Base-by-base conservation (phyloP, 2,329 filamentous ascomycete genomes). In the Trichoderma sp. region DNA sequence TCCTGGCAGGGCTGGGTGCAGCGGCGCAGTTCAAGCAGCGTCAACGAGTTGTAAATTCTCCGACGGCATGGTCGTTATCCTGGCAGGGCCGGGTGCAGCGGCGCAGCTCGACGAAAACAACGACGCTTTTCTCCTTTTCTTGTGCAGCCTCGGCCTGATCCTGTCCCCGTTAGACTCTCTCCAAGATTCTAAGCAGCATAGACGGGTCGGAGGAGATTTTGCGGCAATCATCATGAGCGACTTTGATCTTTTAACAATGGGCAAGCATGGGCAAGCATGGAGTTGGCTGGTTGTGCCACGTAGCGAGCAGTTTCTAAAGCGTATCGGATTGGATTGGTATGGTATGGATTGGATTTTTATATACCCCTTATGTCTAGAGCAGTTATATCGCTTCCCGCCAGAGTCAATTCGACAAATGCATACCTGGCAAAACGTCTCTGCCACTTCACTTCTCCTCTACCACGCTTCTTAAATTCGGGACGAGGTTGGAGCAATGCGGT, bases 1-100 rank as follows among this genome's bases (percentile, higher is more conserved):
- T 60, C 57, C 45, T 51, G 57, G 45, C 57, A 60, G 57, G 57
- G 57, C 41, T 45, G 56, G 56, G 56, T 59, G 56, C 56, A 59
- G 56, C 56, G 56, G 44, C 56, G 56, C 24, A 59, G 56, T 59
- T 59, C 28, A 47, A 34, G 44, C 43, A 48, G 43, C 26, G 56
- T 19, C 43, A 57, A 24, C 2, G 9, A 17, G 43, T 47, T 48
- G 44, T 47, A 12, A 39, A 59, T 1, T 39, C 39, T 59, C 44
- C 26, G 43, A 59, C 26, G 17, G 24, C 56, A 59, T 59, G 56
- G 56, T 48, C 56, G 56, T 59, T 59, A 59, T 48, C 56, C 56
- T 59, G 56, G 56, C 56, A 59, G 56, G 56, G 56, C 57, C 15
- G 57, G 57, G 57, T 59, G 44, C 57, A 60, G 45, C 44, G 57